These are phyloP conservation scores for Aaosphaeria arxii DNA, from an alignment of 2,329 filamentous ascomycete species.

Conservation along the genomic window DNA sequence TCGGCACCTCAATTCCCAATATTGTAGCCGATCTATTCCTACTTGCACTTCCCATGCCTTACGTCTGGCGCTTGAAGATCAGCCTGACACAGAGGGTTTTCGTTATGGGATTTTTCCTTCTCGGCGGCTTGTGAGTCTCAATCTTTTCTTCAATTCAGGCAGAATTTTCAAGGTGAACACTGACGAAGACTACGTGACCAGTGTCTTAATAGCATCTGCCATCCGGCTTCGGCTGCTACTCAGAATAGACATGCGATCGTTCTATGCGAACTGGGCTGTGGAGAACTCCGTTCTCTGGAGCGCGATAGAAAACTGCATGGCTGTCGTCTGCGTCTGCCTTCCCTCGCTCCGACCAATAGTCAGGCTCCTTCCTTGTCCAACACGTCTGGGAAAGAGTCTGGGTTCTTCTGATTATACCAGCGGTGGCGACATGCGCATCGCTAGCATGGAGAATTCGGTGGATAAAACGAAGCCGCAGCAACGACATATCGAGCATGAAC, in stretches of 20 bases:
- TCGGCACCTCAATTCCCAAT: conserved; percentile 21
- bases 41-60: conserved; percentile 19
- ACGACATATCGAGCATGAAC: no score
- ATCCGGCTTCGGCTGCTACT: neutral
- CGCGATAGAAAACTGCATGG: conserved; percentile 1
- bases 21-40: conserved; percentile 19
- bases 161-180: neutral
- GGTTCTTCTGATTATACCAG: no score
- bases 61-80: conserved; percentile 21
- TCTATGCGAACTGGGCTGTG: conserved; percentile 1
- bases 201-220: neutral
- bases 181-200: neutral
- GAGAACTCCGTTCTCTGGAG: conserved; percentile 1
- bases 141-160: neutral
- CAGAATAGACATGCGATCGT: neutral
- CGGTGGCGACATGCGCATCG: no score
- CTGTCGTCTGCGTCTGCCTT: neutral
- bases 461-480: no score
- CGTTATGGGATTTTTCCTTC: conserved; percentile 19
- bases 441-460: no score
- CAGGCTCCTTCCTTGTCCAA: neutral
- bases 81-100: conserved; percentile 18
- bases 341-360: conserved; percentile 1
- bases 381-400: neutral
- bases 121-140: conserved; percentile 4